Evolutionary conservation across 495 filamentous ascomycete genomes (phyloP), one percentile per base, ranked within the genome.

Genomic region (Entonaema liquescens): DNA sequence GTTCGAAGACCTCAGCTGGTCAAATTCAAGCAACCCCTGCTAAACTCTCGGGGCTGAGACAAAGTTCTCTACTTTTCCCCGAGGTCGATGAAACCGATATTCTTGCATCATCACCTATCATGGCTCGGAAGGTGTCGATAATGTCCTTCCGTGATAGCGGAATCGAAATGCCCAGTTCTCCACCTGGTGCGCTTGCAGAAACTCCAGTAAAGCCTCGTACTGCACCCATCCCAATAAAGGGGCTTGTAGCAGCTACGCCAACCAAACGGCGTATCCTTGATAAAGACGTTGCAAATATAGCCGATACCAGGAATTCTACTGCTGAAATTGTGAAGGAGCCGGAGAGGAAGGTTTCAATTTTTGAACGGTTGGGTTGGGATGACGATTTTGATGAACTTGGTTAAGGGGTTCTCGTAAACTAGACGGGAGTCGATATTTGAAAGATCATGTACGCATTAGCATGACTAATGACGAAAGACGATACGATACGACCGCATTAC

Each of bases 291-390:
- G 26, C 62, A 7, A 61, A 74, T 71, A 36, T 72, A 68, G 33
- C 71, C 47, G 31, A 68, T 53, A 15, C 23, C 31, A 40, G 35
- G 42, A 72, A 47, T 12, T 62, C 78, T 77, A 59, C 74, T 62
- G 12, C 15, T 8, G 21, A 60, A 6, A 23, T 59, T 3, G 42
- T 49, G 44, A 58, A 59, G 21, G 59, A 66, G 2, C 62, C 66
- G 0, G 61, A 58, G 8, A 76, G 84, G 78, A 78, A 82, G 35
- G 15, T 59, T 73, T 82, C 80, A 17, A 91, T 97, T 52, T 96
- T 91, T 74, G 87, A 90, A 77, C 80, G 82, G 36, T 76, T 95
- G 54, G 91, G 93, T 52, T 93, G 93, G 93, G 90, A 95, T 71
- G 89, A 91, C 73, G 87, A 90, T 67, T 83, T 88, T 64, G 89